These are phyloP conservation scores for Saussurea involucrata DNA, from an alignment of 129 eudicot species.

Conservation along the genomic window DNA sequence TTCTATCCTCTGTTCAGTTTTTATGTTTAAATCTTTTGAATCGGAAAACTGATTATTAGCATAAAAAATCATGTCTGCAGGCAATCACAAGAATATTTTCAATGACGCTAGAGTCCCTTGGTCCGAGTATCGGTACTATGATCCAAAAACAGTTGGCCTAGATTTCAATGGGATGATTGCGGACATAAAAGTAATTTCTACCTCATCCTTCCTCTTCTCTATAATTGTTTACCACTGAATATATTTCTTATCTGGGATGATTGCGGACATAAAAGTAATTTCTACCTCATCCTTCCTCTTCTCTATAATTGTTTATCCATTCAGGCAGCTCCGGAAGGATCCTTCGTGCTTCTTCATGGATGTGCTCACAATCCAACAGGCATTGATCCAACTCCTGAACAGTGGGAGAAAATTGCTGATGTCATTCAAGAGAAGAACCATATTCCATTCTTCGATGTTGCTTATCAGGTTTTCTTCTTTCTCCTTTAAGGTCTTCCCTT, in stretches of 20 bases:
- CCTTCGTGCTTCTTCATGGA: conserved; percentile 94
- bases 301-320: neutral
- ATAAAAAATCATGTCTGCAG: conserved; percentile 36
- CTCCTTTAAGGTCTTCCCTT: neutral
- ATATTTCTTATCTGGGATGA: conserved; percentile 53
- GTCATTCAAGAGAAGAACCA: conserved; percentile 90
- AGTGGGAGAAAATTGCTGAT: conserved; percentile 92
- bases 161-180: conserved; percentile 95
- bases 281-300: neutral
- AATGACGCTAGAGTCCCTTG: conserved; percentile 97
- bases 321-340: conserved; percentile 95
- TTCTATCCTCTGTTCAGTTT: conserved; percentile 10
- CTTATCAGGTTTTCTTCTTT: conserved; percentile 75
- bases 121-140: conserved; percentile 98
- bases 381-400: conserved; percentile 94
- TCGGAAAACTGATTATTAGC: neutral
- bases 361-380: conserved; percentile 99
- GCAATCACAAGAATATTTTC: conserved; percentile 96
- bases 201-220: neutral
- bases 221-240: neutral
- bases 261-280: conserved; percentile 88
- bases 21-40: neutral
- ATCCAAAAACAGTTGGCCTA: conserved; percentile 93
- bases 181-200: conserved; percentile 75
- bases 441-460: conserved; percentile 95